Evolutionary conservation across 805 yeast species (phyloP).

Genomic region (Hanseniaspora lachancei): DNA sequence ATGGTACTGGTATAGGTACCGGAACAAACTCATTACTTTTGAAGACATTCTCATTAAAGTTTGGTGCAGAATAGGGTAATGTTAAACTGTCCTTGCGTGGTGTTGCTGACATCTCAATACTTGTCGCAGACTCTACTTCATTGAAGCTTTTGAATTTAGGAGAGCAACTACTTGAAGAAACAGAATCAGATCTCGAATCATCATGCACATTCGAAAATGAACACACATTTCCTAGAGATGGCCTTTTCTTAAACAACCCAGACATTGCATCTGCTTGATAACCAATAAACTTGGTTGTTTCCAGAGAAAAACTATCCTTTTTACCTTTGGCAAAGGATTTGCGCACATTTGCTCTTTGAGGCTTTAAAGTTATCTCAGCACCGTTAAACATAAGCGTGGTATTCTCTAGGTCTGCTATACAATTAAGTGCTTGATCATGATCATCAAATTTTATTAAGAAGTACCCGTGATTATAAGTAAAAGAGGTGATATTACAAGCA

Average conservation of each 20-base stretch:
- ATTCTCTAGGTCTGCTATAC: neutral
- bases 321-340: neutral
- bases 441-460: neutral
- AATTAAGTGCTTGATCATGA: conserved; percentile 1
- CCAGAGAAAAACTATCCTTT: neutral
- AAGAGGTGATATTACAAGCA: neutral
- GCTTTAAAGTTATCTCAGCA: neutral
- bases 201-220: neutral
- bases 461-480: neutral
- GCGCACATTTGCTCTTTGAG: neutral
- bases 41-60: neutral
- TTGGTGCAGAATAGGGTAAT: neutral
- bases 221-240: neutral
- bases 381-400: neutral
- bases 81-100: neutral
- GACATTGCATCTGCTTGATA: neutral
- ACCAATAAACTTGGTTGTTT: neutral
- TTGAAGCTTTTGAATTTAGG: neutral
- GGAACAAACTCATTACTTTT: neutral
- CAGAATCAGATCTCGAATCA: neutral
- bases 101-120: neutral
- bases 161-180: neutral
- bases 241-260: neutral
- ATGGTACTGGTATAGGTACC: neutral
- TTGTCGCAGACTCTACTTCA: neutral